These are phyloP conservation scores for Sphagnum tenellum DNA, from an alignment of 225 moss, liverwort and hornwort species.

Conservation along the genomic window DNA sequence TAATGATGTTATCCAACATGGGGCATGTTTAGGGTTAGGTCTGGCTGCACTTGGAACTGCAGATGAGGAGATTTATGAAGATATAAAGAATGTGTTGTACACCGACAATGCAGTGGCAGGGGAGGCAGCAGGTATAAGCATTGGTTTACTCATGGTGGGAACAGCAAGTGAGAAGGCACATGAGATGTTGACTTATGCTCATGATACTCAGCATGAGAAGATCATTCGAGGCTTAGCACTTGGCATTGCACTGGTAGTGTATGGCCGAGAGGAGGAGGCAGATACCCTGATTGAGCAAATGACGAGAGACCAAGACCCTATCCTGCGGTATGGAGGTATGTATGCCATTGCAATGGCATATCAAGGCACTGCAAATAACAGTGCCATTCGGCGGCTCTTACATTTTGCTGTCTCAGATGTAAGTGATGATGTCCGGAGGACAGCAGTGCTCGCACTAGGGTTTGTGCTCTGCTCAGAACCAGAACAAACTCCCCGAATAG, in stretches of 20 bases:
- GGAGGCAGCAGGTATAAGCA: constrained; percentile 90
- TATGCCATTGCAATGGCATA: constrained; percentile 59
- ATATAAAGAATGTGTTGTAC: constrained; percentile 62
- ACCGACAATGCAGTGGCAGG: constrained; percentile 92
- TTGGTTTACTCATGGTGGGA: constrained; percentile 79
- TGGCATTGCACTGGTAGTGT: constrained; percentile 79
- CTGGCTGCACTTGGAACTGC: constrained; percentile 79
- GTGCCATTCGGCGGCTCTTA: constrained; percentile 42
- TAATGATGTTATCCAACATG: constrained; percentile 91
- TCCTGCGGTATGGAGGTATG: constrained; percentile 52
- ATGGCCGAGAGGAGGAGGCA: constrained; percentile 84
- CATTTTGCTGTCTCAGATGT: constrained; percentile 48
- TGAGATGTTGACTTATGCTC: constrained; percentile 83
- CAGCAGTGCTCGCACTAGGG: constrained; percentile 46
- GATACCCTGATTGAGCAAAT: constrained; percentile 82
- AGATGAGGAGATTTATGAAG: constrained; percentile 90
- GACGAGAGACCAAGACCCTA: constrained; percentile 46
- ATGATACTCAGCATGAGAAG: constrained; percentile 84
- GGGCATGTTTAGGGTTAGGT: constrained; percentile 91
- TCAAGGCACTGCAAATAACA: constrained; percentile 51
- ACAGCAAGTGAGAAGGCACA: constrained; percentile 64
- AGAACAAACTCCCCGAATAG: constrained; percentile 48
- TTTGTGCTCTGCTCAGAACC: constrained; percentile 59
- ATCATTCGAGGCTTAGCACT: constrained; percentile 72
- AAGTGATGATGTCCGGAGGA: constrained; percentile 51